phyloP scores from a whole-genome alignment of 306 rosid species.

The Chamaecrista fasciculata region DNA sequence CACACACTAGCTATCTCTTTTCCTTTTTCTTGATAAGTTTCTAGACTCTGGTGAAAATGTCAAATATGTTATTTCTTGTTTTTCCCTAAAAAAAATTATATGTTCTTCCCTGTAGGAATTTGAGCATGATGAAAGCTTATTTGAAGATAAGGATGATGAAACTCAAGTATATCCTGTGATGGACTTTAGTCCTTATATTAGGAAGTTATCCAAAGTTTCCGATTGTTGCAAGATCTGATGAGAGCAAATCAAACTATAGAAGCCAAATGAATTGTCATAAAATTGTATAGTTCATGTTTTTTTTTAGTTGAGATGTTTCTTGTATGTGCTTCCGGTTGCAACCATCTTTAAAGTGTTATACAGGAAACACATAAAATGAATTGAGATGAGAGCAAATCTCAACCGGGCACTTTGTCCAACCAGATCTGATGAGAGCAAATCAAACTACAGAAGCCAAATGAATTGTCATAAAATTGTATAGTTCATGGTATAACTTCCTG shows the following conservation, averaged over 20 bases:
- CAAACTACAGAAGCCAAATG: conserved; percentile 45
- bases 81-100: no score
- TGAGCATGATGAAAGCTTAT: conserved; percentile 49
- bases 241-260: conserved; percentile 47
- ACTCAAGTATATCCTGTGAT: conserved; percentile 39
- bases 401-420: no score
- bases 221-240: conserved; percentile 75
- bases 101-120: conserved; percentile 52
- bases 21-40: background rate
- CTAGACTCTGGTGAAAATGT: background rate
- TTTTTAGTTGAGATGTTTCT: conserved; percentile 21
- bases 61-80: no score
- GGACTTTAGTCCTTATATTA: conserved; percentile 34
- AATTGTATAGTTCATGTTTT: conserved; percentile 28
- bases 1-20: background rate
- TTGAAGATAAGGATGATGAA: conserved; percentile 46
- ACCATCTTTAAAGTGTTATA: no score
- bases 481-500: no score
- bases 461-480: conserved; percentile 46
- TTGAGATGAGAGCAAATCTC: no score
- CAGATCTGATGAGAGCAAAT: conserved; percentile 66
- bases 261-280: conserved; percentile 52
- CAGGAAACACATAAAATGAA: no score
- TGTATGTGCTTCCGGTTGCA: conserved; percentile 36
- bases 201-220: conserved; percentile 69